Base-by-base conservation (phyloP, 2,329 filamentous ascomycete species). In the Lanzia echinophila region DNA sequence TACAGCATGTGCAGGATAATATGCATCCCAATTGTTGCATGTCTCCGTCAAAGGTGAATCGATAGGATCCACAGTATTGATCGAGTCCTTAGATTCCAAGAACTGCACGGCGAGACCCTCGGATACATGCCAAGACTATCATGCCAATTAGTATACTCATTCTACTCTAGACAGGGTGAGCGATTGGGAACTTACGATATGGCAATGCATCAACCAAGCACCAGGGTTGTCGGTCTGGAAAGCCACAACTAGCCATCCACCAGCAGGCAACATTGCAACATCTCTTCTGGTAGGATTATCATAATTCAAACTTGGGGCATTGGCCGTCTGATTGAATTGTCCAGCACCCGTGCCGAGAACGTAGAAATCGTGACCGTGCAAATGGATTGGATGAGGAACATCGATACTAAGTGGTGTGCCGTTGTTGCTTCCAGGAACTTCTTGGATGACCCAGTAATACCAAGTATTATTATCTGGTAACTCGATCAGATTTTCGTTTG, bases 241-340 rank as follows among this genome's bases (percentile, higher is more conserved):
- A 7, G 56, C 60, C 15, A 63, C 11, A 12, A 55, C 56, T 2
- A 62, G 43, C 41, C 41, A 62, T 7, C 61, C 60, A 19, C 53
- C 42, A 2, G 51, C 55, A 6, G 53, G 53, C 10, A 80, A 66
- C 60, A 77, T 71, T 6, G 75, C 74, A 2, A 75, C 73, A 60
- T 80, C 77, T 31, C 78, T 71, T 6, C 78, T 73, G 20, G 72
- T 69, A 0, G 78, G 76, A 59, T 79, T 79, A 4, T 60, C 49
- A 15, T 64, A 56, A 19, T 60, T 50, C 28, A 58, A 46, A 1
- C 19, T 28, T 10, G 44, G 50, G 13, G 13, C 28, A 39, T 54
- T n/a, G 15, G 36, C 20, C 4, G 49, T 22, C n/a, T 46, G 47
- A 6, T 42, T 55, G 44, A 54, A 52, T 7, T 42, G 46, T 39